Evolutionary conservation across 106 monocot species (phyloP).

Genomic region (Dioscorea alata): DNA sequence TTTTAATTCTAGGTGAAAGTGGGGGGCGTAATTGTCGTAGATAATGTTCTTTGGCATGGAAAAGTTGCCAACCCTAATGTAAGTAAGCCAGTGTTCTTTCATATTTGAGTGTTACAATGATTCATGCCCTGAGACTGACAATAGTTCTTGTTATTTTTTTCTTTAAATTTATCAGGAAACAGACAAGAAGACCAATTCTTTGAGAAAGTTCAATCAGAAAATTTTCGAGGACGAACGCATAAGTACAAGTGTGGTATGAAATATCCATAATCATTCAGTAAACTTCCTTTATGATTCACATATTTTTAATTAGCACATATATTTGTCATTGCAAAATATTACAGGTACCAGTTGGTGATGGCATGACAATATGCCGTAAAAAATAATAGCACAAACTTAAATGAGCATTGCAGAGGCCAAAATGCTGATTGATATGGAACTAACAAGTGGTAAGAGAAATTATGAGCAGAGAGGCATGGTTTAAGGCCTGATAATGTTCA

Average conservation of each 20-base stretch:
- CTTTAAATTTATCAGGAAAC: slow-evolving; percentile 56
- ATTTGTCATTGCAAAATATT: background rate
- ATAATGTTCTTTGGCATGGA: slow-evolving; percentile 98
- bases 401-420: no score
- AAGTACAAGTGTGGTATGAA: slow-evolving; percentile 57
- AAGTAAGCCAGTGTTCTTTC: slow-evolving; percentile 23
- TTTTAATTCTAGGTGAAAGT: slow-evolving; percentile 56
- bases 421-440: no score
- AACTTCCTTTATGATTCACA: no score
- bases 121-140: background rate
- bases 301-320: no score
- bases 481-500: no score
- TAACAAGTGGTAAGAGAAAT: no score
- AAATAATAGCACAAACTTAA: slow-evolving; percentile 7
- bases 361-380: slow-evolving; percentile 94
- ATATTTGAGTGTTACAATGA: background rate
- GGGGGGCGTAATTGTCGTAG: slow-evolving; percentile 80
- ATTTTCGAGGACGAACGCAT: slow-evolving; percentile 65
- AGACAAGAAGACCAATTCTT: slow-evolving; percentile 55
- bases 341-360: slow-evolving; percentile 94
- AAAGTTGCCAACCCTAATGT: slow-evolving; percentile 74
- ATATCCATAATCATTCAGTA: no score
- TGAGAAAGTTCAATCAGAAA: slow-evolving; percentile 84
- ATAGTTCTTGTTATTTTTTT: background rate
- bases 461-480: no score